These are phyloP conservation scores for Saccharomyces uvarum DNA, from an alignment of 1,139 yeast species.

Conservation along the genomic window DNA sequence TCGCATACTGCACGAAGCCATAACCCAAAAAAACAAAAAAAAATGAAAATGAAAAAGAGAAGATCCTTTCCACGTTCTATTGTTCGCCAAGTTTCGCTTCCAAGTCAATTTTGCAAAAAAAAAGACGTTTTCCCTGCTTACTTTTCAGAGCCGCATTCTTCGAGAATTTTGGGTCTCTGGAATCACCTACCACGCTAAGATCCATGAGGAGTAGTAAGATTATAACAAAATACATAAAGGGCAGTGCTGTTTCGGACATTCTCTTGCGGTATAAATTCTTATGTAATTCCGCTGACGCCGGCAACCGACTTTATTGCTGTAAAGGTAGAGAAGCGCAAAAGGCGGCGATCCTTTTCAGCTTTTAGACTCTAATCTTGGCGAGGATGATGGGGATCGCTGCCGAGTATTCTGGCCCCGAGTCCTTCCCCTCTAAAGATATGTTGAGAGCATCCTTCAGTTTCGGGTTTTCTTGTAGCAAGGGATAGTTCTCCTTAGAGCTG, in stretches of 20 bases:
- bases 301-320: neutral
- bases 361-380: neutral
- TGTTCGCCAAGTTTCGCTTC: neutral
- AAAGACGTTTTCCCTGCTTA: neutral
- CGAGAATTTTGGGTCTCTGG: neutral
- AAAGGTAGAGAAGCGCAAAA: neutral
- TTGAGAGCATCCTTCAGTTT: conserved; percentile 10
- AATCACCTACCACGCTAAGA: neutral
- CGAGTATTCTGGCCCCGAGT: conserved; percentile 9
- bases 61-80: neutral
- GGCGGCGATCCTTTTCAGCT: neutral
- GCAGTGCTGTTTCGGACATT: neutral
- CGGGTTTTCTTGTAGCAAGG: conserved; percentile 9
- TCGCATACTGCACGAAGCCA: neutral
- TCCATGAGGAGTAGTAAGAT: neutral
- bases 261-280: neutral
- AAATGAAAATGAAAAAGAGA: neutral
- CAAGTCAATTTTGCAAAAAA: neutral
- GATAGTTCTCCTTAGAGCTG: conserved; percentile 3
- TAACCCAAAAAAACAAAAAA: neutral
- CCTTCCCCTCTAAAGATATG: conserved; percentile 2
- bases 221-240: neutral
- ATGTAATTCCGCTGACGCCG: neutral
- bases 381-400: conserved; percentile 9
- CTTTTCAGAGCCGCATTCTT: neutral